Evolutionary conservation across 768 basidiomycete species (phyloP).

Genomic region (Amanita polypyramis): DNA sequence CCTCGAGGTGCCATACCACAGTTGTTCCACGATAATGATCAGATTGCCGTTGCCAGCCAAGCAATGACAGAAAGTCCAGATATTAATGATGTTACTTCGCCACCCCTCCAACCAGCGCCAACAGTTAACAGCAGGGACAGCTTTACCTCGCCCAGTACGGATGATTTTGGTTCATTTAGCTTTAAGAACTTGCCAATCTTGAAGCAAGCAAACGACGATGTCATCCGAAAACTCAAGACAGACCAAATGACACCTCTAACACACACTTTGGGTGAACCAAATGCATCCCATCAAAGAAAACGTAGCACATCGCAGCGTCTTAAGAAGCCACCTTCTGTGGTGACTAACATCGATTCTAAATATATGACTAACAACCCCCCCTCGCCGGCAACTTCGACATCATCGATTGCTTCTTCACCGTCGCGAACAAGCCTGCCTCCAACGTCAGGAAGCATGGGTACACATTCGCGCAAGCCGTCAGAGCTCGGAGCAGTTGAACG

Average conservation of each 20-base stretch:
- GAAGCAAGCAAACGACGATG: constrained; percentile 97
- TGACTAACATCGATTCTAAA: constrained; percentile 60
- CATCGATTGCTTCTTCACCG: constrained; percentile 83
- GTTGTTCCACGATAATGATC: constrained; percentile 86
- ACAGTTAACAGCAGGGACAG: constrained; percentile 26
- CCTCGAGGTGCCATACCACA: constrained; percentile 87
- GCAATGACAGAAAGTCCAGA: constrained; percentile 37
- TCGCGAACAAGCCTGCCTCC: constrained; percentile 65
- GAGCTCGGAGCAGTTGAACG: constrained; percentile 83
- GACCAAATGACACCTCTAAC: constrained; percentile 77
- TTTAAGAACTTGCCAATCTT: constrained; percentile 95
- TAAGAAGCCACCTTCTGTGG: constrained; percentile 74
- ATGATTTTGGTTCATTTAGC: constrained; percentile 96
- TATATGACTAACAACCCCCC: constrained; percentile 65
- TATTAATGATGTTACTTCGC: constrained; percentile 24
- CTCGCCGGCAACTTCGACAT: constrained; percentile 86
- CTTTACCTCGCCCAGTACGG: constrained; percentile 48
- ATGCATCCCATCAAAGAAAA: constrained; percentile 47
- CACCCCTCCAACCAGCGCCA: constrained; percentile 32
- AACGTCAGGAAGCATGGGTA: constrained; percentile 51
- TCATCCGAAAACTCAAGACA: constrained; percentile 90
- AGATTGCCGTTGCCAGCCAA: constrained; percentile 41
- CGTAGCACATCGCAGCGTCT: constrained; percentile 75
- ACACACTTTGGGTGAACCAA: constrained; percentile 61
- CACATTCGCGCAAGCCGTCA: constrained; percentile 78